Evolutionary conservation across 208 protist species (phyloP).

Genomic region (Leishmania gerbilli): DNA sequence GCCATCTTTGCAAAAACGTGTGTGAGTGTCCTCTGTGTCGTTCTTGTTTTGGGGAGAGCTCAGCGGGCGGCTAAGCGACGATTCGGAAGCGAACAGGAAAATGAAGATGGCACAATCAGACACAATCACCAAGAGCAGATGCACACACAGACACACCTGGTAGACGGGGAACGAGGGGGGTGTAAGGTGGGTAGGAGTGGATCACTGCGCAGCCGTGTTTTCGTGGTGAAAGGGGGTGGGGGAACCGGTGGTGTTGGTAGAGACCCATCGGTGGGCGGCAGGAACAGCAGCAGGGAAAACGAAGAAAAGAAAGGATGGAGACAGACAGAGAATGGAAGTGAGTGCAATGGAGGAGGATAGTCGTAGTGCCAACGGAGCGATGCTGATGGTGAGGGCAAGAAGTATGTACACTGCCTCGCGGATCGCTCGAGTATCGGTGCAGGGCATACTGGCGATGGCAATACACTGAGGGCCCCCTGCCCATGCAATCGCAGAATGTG

Average conservation of each 20-base stretch:
- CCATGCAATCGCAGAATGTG: not conserved
- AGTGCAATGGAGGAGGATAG: not conserved
- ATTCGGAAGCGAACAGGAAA: not conserved
- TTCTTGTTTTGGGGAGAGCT: not conserved
- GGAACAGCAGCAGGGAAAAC: not conserved
- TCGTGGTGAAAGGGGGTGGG: not conserved
- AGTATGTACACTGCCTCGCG: not conserved
- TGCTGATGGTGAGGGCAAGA: not conserved
- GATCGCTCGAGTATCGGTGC: not conserved
- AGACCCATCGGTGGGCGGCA: not conserved
- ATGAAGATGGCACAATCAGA: not conserved
- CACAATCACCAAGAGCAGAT: not conserved
- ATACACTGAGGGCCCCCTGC: not conserved
- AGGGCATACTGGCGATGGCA: not conserved
- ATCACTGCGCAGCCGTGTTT: not conserved
- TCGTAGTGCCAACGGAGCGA: not conserved
- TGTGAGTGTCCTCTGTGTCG: not conserved
- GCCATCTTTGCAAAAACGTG: constrained; percentile 43
- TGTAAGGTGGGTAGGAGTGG: not conserved
- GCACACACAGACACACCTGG: not conserved
- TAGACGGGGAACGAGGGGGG: not conserved
- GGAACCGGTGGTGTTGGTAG: not conserved
- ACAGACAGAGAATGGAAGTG: not conserved
- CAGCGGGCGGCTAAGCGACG: not conserved
- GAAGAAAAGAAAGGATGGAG: not conserved